phyloP scores from a whole-genome alignment of 257 asterid genomes.

The Knoxia roxburghii region DNA sequence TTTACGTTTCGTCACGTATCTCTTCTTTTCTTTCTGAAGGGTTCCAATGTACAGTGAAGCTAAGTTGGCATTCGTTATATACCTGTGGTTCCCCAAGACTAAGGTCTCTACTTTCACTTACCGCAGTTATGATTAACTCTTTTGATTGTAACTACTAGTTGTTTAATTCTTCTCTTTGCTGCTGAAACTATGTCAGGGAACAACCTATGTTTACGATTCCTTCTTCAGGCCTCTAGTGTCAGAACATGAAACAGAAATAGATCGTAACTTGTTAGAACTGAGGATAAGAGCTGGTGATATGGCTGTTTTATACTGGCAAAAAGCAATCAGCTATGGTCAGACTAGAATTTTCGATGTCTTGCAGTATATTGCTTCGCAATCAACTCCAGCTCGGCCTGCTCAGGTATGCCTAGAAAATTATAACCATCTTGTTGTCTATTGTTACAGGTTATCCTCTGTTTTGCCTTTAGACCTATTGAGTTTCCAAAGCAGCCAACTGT shows the following conservation, averaged over 20 bases:
- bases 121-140: background rate
- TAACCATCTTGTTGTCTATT: background rate
- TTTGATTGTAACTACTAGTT: background rate
- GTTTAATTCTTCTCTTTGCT: constrained; percentile 14
- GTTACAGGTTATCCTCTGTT: background rate
- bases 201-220: constrained; percentile 79
- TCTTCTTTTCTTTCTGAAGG: constrained; percentile 35
- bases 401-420: constrained; percentile 40
- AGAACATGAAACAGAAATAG: constrained; percentile 88
- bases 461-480: background rate
- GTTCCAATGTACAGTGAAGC: constrained; percentile 98
- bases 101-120: constrained; percentile 48
- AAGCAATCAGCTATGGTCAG: constrained; percentile 61
- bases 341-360: constrained; percentile 73
- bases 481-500: background rate
- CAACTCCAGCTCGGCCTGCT: constrained; percentile 50
- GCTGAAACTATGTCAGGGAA: constrained; percentile 60
- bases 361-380: constrained; percentile 81
- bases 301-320: constrained; percentile 54
- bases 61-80: constrained; percentile 87
- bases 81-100: constrained; percentile 93
- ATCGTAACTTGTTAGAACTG: constrained; percentile 70
- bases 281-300: constrained; percentile 82
- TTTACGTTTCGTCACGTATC: background rate
- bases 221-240: constrained; percentile 81